Evolutionary conservation across 345 rosid species (phyloP).

Genomic region (Syzygium grande): DNA sequence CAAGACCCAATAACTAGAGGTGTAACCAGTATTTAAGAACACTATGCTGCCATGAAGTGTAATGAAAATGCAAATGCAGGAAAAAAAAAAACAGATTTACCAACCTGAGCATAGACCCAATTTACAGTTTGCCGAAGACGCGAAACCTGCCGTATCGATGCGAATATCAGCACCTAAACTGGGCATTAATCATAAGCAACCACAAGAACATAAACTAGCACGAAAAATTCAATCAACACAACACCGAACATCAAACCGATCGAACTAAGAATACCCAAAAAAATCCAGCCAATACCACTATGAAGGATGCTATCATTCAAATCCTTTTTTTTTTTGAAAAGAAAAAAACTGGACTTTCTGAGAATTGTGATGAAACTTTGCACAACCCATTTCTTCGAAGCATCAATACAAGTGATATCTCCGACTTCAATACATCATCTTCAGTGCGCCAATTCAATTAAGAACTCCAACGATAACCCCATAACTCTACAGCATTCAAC

Average conservation of each 20-base stretch:
- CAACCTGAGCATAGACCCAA: slow-evolving; percentile 75
- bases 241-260: background rate
- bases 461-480: background rate
- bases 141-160: slow-evolving; percentile 55
- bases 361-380: background rate
- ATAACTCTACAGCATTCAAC: too few species aligned
- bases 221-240: background rate
- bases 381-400: background rate
- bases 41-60: background rate
- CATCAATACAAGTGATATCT: background rate
- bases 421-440: background rate
- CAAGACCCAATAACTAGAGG: background rate
- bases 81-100: background rate
- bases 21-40: background rate
- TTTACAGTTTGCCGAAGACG: slow-evolving; percentile 75
- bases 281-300: background rate
- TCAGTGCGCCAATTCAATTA: background rate
- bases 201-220: background rate
- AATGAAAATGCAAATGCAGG: background rate
- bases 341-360: background rate
- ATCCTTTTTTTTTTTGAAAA: background rate
- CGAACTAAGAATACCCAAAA: background rate
- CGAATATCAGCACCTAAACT: background rate
- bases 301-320: background rate
- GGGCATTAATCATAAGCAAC: slow-evolving; percentile 9